Evolutionary conservation across 805 yeast species (phyloP), one percentile per base, ranked within the genome.

Genomic region (Ogataea zsoltii): DNA sequence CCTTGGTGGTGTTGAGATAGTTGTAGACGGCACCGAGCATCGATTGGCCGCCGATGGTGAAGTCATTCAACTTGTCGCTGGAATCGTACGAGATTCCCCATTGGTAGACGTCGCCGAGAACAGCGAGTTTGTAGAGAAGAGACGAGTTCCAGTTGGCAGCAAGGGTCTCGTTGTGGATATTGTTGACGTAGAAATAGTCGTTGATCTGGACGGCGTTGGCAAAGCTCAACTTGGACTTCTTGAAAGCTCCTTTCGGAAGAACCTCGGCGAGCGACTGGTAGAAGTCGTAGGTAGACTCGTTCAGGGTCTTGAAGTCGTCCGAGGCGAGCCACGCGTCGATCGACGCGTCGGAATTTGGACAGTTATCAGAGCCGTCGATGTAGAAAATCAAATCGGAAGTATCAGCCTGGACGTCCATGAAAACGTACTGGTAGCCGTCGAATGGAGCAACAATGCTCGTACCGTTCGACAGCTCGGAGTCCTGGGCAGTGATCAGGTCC

Each of bases 381-480:
- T 69, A 68, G 57, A 72, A 70, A 51, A 62, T 64, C 23, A 66
- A 60, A n/a, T 62, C 66, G 10, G 75, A 63, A 12, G 56, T 62
- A 15, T 57, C 60, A 39, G 61, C 65, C 49, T 69, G 67, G 28
- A 67, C 60, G 41, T 66, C 67, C 54, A 68, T 61, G 46, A 64
- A 62, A 12, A 72, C 76, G 46, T 74, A 75, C 58, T 75, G 80
- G 56, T 74, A 73, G 10, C 77, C 77, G 42, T 60, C 60, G 26
- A 70, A 56, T 4, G 79, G 77, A 37, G 65, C 64, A 30, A 56
- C 62, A 18, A 67, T 58, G 10, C 56, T 50, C 16, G 74, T 52
- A 17, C 79, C 79, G 50, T 75, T 73, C 28, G 69, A 42, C 34
- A 69, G 51, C 34, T 49, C 60, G n/a, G 75, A 59, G 44, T 72